phyloP scores from a whole-genome alignment of 805 yeast genomes.

The Lipomyces sp. region DNA sequence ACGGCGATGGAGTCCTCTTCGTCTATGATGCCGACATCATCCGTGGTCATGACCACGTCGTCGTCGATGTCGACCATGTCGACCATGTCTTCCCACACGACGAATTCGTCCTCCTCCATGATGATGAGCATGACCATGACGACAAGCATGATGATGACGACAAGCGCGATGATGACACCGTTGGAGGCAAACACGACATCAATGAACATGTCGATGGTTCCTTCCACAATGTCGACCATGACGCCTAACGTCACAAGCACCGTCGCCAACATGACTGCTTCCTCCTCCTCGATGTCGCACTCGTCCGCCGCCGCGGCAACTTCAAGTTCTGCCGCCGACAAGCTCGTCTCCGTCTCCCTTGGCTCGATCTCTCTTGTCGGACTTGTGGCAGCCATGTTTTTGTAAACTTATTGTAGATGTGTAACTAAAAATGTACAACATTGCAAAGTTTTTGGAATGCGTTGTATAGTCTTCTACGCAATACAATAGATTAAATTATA shows the following conservation, averaged over 20 bases:
- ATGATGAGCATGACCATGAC: background rate
- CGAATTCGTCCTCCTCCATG: constrained; percentile 1
- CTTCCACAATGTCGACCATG: constrained; percentile 5
- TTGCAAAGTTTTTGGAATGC: background rate
- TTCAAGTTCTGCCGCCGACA: constrained; percentile 16
- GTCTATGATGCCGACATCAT: background rate
- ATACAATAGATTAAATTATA: background rate
- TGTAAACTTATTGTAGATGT: background rate
- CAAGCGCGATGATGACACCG: no score
- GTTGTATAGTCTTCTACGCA: background rate
- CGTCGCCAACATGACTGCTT: background rate
- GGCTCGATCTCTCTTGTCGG: constrained; percentile 11
- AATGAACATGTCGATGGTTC: background rate
- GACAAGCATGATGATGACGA: no score
- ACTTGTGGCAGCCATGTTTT: constrained; percentile 2
- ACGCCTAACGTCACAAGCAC: background rate
- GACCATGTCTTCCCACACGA: constrained; percentile 2
- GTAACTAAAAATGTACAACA: background rate
- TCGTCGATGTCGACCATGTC: background rate
- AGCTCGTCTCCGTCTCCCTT: constrained; percentile 6
- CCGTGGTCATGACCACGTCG: background rate
- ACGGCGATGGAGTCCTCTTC: background rate
- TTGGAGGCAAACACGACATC: no score
- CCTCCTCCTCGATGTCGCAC: constrained; percentile 10
- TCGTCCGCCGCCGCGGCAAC: constrained; percentile 12